Evolutionary conservation across 2,329 filamentous ascomycete species (phyloP).

Genomic region (Diaporthe amygdali): DNA sequence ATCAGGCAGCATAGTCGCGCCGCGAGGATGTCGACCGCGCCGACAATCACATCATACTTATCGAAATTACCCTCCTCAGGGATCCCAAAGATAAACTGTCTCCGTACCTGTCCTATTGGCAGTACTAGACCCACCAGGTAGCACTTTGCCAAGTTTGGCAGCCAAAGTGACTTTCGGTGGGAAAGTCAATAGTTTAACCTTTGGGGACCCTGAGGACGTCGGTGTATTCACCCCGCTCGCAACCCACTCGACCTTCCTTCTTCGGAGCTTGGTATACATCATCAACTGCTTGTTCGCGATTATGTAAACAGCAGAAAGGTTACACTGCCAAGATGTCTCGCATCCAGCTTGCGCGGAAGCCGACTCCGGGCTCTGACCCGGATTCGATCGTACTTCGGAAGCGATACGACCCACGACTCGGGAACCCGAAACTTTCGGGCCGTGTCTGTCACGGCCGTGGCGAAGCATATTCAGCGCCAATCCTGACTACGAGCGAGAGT

Average conservation of each 20-base stretch:
- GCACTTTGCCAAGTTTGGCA: no score
- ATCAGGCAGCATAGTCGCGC: no score
- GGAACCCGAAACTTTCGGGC: background rate
- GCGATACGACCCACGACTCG: background rate
- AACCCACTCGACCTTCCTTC: background rate
- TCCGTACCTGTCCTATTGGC: no score
- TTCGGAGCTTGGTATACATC: constrained; percentile 12
- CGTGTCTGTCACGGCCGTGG: no score
- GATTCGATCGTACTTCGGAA: background rate
- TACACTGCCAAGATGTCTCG: background rate
- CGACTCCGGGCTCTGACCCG: background rate
- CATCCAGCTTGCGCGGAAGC: background rate
- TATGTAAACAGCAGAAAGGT: background rate
- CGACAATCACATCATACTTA: background rate
- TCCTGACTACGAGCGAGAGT: no score
- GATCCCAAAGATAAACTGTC: no score
- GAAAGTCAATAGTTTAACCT: no score
- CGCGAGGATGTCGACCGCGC: background rate
- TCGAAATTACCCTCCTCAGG: no score
- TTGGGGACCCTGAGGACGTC: no score
- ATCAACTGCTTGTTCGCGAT: background rate
- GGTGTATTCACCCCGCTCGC: constrained; percentile 8
- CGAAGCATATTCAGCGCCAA: no score
- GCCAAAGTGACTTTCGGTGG: no score
- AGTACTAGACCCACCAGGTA: no score